Evolutionary conservation across 2,329 filamentous ascomycete species (phyloP).

Genomic region (Chaetomium sp.): DNA sequence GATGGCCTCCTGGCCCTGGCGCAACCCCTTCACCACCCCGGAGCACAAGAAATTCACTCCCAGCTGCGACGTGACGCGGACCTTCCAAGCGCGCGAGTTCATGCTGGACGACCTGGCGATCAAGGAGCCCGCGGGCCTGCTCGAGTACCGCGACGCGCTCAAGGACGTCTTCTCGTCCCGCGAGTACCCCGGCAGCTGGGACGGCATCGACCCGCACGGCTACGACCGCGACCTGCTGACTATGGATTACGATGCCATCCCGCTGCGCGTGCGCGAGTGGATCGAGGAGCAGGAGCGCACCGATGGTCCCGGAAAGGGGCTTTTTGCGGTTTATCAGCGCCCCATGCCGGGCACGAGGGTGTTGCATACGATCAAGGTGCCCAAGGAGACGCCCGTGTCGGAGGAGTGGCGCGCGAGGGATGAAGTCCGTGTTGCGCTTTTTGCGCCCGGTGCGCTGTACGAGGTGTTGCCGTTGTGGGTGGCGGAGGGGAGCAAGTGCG

Average conservation of each 20-base stretch:
- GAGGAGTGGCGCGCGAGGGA: conserved; percentile 39
- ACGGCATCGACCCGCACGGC: conserved; percentile 55
- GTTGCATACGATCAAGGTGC: conserved; percentile 42
- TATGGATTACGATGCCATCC: conserved; percentile 51
- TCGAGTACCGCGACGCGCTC: conserved; percentile 45
- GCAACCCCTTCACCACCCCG: conserved; percentile 43
- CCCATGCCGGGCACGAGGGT: conserved; percentile 44
- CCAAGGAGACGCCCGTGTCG: conserved; percentile 34
- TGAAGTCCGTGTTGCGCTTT: conserved; percentile 48
- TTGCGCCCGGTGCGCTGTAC: conserved; percentile 56
- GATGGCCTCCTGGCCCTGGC: conserved; percentile 47
- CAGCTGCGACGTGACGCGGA: conserved; percentile 41
- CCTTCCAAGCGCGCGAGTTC: conserved; percentile 46
- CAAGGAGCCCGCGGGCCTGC: conserved; percentile 44
- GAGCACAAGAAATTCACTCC: conserved; percentile 39
- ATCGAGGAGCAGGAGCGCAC: conserved; percentile 48
- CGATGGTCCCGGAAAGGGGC: conserved; percentile 41
- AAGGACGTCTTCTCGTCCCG: conserved; percentile 45
- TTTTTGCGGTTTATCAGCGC: conserved; percentile 48
- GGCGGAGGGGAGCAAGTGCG: conserved; percentile 47
- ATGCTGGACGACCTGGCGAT: conserved; percentile 48
- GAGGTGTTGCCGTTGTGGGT: conserved; percentile 54
- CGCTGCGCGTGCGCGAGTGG: conserved; percentile 50
- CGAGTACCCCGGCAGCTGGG: conserved; percentile 56
- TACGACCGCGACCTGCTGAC: conserved; percentile 50